Evolutionary conservation across 129 eudicot genomes (phyloP).

Genomic region (Flaveria trinervia): DNA sequence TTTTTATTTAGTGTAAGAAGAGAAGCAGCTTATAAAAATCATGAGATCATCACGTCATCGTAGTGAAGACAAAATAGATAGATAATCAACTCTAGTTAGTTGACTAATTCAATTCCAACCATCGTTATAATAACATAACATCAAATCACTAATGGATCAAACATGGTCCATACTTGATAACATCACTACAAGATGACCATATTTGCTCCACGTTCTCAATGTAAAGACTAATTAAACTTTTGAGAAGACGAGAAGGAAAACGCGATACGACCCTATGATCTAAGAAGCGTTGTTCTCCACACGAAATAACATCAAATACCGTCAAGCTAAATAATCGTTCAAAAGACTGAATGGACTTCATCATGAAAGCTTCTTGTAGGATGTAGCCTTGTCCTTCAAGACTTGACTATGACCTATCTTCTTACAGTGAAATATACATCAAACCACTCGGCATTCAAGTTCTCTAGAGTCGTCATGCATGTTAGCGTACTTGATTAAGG

Average conservation of each 20-base stretch:
- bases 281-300: not conserved
- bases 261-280: slow-evolving; percentile 5
- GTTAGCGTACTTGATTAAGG: slow-evolving; percentile 14
- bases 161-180: slow-evolving; percentile 57
- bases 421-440: slow-evolving; percentile 1
- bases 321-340: not conserved
- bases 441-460: slow-evolving; percentile 4
- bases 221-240: slow-evolving; percentile 21
- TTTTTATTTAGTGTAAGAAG: not conserved
- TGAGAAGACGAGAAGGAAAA: not conserved
- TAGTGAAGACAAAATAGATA: not conserved
- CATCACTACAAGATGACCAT: slow-evolving; percentile 55
- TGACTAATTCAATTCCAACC: slow-evolving; percentile 9
- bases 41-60: not conserved
- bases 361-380: not conserved
- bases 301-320: slow-evolving; percentile 7
- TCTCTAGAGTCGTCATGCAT: slow-evolving; percentile 15
- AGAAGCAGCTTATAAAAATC: not conserved
- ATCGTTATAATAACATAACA: slow-evolving; percentile 17
- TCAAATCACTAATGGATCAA: slow-evolving; percentile 59
- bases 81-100: not conserved
- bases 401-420: slow-evolving; percentile 3
- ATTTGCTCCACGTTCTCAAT: slow-evolving; percentile 57
- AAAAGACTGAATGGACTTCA: not conserved
- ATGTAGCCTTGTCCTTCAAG: slow-evolving; percentile 16